phyloP scores from a whole-genome alignment of 2,329 filamentous ascomycete genomes.

The Cladobotryum mycophilum region DNA sequence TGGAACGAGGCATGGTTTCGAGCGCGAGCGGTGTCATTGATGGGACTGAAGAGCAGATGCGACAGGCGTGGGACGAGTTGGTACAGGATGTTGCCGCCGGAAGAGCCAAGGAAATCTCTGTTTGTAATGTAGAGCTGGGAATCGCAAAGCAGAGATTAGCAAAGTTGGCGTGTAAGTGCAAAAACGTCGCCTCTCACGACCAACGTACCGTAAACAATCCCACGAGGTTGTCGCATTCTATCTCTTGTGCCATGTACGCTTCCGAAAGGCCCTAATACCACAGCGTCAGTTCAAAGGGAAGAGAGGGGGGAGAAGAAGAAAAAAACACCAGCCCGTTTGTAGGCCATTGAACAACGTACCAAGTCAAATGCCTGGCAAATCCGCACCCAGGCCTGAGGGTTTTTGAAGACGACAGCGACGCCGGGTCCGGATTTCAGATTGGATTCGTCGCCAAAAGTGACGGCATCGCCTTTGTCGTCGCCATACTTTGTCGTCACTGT shows the following conservation, averaged over 20 bases:
- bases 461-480: background rate
- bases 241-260: slow-evolving; percentile 12
- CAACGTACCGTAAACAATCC: slow-evolving; percentile 10
- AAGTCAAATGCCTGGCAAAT: slow-evolving; percentile 10
- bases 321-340: too few relatives aligned
- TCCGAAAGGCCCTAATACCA: slow-evolving; percentile 13
- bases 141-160: too few relatives aligned
- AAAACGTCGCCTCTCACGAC: too few relatives aligned
- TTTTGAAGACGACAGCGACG: slow-evolving; percentile 4
- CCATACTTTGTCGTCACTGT: slow-evolving; percentile 3
- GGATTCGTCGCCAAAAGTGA: background rate
- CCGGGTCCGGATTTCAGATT: background rate
- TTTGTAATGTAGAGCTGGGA: slow-evolving; percentile 9
- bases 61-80: slow-evolving; percentile 2
- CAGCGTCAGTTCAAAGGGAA: background rate
- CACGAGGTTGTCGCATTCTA: slow-evolving; percentile 11
- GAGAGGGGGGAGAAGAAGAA: too few relatives aligned
- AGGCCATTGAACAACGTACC: background rate
- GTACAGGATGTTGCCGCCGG: slow-evolving; percentile 3
- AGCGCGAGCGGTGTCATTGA: slow-evolving; percentile 5
- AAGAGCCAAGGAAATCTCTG: background rate
- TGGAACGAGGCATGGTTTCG: slow-evolving; percentile 10
- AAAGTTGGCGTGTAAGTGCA: too few relatives aligned
- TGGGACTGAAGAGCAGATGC: background rate
- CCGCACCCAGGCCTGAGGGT: slow-evolving; percentile 9